These are phyloP conservation scores for Porcisia hertigi DNA, from an alignment of 208 protist species.

Conservation along the genomic window DNA sequence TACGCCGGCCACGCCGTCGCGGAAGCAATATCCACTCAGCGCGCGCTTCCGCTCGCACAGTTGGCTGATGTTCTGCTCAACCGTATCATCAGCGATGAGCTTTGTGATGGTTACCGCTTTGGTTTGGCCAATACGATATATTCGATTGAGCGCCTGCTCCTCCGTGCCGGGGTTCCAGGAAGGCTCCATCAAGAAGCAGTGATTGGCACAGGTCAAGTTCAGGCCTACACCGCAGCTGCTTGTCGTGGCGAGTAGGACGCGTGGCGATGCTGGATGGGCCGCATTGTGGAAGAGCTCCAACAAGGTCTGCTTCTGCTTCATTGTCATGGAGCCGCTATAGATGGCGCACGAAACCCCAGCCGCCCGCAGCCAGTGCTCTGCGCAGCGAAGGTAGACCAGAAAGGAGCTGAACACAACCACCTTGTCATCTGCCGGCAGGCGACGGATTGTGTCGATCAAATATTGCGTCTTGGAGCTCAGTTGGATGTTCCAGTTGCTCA, in stretches of 20 bases:
- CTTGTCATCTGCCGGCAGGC: conserved; percentile 67
- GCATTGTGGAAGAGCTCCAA: conserved; percentile 45
- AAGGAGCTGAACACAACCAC: conserved; percentile 95
- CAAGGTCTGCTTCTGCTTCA: conserved; percentile 57
- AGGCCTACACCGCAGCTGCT: conserved; percentile 93
- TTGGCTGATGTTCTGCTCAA: conserved; percentile 96
- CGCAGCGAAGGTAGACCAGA: conserved; percentile 90
- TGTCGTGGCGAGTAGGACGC: conserved; percentile 88
- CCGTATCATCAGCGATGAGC: conserved; percentile 92
- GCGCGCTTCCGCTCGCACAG: conserved; percentile 92
- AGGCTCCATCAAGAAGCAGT: conserved; percentile 92
- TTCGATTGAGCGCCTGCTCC: conserved; percentile 89
- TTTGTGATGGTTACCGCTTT: conserved; percentile 93
- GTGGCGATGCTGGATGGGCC: conserved; percentile 19
- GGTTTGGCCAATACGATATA: conserved; percentile 92
- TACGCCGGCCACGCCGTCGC: conserved; percentile 2
- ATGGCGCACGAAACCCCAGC: conserved; percentile 42
- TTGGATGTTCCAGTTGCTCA: conserved; percentile 39
- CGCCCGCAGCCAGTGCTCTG: conserved; percentile 70
- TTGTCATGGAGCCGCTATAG: conserved; percentile 50
- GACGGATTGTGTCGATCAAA: conserved; percentile 42
- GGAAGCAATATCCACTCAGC: conserved; percentile 65
- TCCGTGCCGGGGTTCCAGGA: conserved; percentile 93
- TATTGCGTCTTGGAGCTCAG: conserved; percentile 72
- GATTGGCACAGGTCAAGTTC: conserved; percentile 92